Evolutionary conservation across 768 basidiomycete species (phyloP), one percentile per base, ranked within the genome.

Genomic region (Hypholoma fasciculare): DNA sequence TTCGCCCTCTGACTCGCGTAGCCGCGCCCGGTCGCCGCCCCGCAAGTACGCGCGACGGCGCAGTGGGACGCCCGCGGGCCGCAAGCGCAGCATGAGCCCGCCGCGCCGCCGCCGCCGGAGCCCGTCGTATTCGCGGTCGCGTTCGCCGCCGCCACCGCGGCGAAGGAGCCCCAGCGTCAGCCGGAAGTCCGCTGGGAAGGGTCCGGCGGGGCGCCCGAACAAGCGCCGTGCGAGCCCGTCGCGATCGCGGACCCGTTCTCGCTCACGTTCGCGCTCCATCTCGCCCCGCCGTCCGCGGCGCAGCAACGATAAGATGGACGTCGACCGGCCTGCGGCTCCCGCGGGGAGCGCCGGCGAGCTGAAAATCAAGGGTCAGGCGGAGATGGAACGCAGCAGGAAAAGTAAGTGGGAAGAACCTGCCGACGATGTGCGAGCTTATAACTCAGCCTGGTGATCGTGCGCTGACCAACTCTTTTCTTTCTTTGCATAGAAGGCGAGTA

Each of bases 301-400:
- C 27, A 59, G 46, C 37, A 50, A 63, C 49, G 63, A 69, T 20
- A 68, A 63, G 59, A 77, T 77, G 77, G 75, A 77, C 36, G 71
- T 75, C 39, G 74, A 79, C 52, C 58, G 61, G 36, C 58, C 65
- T 14, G 47, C 57, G 17, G 30, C 30, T 6, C 30, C 30, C 30
- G 63, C 60, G 49, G 64, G 70, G 61, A 23, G 78, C 26, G 12
- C 55, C 14, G 61, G 78, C 7, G 88, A 89, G 65, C 70, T 92
- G 46, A 89, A 86, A 69, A 92, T 92, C 69, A 89, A 88, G 67
- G 90, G 90, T 12, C 89, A 90, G 65, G 82, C 80, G 8, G 84
- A 82, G 56, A 72, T 71, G 13, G 81, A 80, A 63, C 83, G 78
- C 60, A 34, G 30, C 30, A 77, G 73, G 66, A 82, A 76, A 73